phyloP scores from a whole-genome alignment of 176 grass and related monocot species.

The Rhynchospora tenuis region DNA sequence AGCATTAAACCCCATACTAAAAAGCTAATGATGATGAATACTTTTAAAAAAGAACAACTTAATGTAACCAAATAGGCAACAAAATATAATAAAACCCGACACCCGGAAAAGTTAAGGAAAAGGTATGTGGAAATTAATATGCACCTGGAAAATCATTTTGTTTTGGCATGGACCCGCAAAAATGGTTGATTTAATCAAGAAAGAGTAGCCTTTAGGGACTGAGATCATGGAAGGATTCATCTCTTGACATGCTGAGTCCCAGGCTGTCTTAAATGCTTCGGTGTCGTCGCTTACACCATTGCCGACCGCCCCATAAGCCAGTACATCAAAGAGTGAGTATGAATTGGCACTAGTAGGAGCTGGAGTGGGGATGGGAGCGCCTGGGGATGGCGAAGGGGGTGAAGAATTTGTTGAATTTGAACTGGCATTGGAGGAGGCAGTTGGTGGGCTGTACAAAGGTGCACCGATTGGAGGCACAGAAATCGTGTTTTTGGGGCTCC shows the following conservation, averaged over 20 bases:
- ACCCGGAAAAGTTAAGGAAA: neutral
- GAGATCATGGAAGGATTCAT: conserved; percentile 32
- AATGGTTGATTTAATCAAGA: conserved; percentile 51
- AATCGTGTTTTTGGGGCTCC: conserved; percentile 28
- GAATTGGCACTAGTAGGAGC: conserved; percentile 20
- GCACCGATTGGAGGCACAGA: conserved; percentile 24
- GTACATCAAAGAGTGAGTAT: conserved; percentile 43
- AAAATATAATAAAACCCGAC: neutral
- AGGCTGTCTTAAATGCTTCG: conserved; percentile 68
- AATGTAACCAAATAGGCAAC: too few species aligned
- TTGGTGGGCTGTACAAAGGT: conserved; percentile 22
- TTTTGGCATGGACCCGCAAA: conserved; percentile 78
- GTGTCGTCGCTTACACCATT: conserved; percentile 82
- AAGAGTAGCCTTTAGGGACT: conserved; percentile 40
- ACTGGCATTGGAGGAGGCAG: neutral
- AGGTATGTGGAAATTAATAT: neutral
- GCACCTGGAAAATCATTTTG: conserved; percentile 60
- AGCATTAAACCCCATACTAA: neutral
- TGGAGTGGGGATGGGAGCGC: neutral
- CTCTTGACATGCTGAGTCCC: conserved; percentile 66
- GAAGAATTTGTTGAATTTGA: neutral
- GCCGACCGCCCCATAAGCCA: conserved; percentile 59
- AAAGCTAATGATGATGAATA: neutral
- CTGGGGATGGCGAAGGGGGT: neutral
- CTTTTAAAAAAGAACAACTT: neutral